These are phyloP conservation scores for Lachancea sp. DNA, from an alignment of 805 yeast species.

Conservation along the genomic window DNA sequence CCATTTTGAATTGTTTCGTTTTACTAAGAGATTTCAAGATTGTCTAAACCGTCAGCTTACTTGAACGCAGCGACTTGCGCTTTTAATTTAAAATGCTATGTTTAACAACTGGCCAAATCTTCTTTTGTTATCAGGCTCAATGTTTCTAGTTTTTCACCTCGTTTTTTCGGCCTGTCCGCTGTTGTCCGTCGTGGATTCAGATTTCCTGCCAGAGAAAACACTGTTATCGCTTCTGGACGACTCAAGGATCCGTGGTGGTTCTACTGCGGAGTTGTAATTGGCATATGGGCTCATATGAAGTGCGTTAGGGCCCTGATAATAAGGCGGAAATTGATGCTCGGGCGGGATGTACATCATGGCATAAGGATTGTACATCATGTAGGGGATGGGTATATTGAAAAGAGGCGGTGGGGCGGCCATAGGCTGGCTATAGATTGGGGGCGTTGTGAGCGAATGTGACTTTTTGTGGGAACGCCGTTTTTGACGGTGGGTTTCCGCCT, in stretches of 20 bases:
- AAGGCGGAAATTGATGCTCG: slow-evolving; percentile 1
- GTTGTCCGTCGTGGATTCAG: neutral
- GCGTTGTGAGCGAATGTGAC: neutral
- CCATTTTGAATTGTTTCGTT: no score
- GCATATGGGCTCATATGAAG: neutral
- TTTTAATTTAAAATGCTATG: neutral
- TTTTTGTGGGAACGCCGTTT: neutral
- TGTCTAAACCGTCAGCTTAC: no score
- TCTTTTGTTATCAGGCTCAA: neutral
- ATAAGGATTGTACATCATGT: slow-evolving; percentile 13
- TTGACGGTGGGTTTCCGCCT: slow-evolving; percentile 11
- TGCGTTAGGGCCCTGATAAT: neutral
- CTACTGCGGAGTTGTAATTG: neutral
- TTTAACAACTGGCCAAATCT: neutral
- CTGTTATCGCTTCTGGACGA: neutral
- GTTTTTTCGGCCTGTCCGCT: neutral
- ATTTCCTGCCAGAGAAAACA: neutral
- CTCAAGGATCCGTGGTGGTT: neutral
- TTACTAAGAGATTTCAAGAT: no score
- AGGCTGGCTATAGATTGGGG: slow-evolving; percentile 1
- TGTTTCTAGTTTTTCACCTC: neutral
- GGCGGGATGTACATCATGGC: slow-evolving; percentile 8
- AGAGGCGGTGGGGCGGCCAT: slow-evolving; percentile 1
- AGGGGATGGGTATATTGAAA: slow-evolving; percentile 7
- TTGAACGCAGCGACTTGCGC: neutral